Conservation (phyloP, 2,329 filamentous ascomycete genomes). For the Thielaviopsis populi region DNA sequence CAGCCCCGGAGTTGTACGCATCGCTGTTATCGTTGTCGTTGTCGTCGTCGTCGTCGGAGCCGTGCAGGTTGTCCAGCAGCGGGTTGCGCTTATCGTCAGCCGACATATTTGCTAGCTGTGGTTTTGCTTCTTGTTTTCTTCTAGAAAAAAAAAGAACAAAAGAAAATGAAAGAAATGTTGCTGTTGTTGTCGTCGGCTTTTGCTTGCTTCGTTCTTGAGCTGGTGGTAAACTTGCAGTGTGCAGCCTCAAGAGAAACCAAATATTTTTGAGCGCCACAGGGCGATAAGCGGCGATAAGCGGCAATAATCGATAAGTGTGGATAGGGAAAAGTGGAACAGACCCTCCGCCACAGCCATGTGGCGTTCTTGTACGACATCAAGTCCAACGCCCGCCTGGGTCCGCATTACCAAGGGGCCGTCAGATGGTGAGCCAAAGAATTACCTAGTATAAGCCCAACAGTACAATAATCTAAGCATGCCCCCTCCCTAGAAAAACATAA, state of each 20-base stretch:
- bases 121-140: no score
- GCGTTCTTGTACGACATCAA: not conserved
- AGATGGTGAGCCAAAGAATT: not conserved
- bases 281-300: not conserved
- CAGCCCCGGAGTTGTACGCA: slow-evolving; percentile 48
- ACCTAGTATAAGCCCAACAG: not conserved
- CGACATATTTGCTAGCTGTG: slow-evolving; percentile 18
- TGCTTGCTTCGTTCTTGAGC: not conserved
- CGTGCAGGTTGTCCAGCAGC: slow-evolving; percentile 28
- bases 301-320: slow-evolving; percentile 4
- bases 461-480: no score
- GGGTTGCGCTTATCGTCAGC: slow-evolving; percentile 18
- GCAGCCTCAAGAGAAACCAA: slow-evolving; percentile 2
- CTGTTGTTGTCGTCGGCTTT: not conserved
- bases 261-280: slow-evolving; percentile 15
- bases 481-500: no score
- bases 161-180: not conserved
- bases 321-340: not conserved
- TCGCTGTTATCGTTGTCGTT: slow-evolving; percentile 29
- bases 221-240: not conserved
- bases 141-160: not conserved
- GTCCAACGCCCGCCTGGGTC: not conserved
- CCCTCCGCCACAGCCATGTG: not conserved
- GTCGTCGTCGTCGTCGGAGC: slow-evolving; percentile 43
- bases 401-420: not conserved